Evolutionary conservation across 352 stramenopile genomes (phyloP).

Genomic region (Globisporangium carolinianum): DNA sequence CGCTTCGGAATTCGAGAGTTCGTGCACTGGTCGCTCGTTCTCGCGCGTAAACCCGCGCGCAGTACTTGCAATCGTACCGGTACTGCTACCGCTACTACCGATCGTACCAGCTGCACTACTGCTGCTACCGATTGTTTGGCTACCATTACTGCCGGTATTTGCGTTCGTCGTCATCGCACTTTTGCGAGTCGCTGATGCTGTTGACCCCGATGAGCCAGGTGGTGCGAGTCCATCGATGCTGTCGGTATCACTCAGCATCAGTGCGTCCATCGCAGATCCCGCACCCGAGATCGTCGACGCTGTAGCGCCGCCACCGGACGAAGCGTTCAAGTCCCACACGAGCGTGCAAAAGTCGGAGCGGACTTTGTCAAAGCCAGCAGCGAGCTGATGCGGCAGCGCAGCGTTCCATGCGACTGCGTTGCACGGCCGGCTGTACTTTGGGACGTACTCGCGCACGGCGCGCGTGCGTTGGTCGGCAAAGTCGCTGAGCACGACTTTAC

Average conservation of each 20-base stretch:
- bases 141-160: no score
- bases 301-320: conserved; percentile 14
- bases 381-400: conserved; percentile 66
- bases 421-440: conserved; percentile 79
- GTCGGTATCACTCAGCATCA: conserved; percentile 21
- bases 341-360: conserved; percentile 81
- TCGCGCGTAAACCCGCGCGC: conserved; percentile 19
- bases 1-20: conserved; percentile 80
- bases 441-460: conserved; percentile 63
- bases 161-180: not conserved
- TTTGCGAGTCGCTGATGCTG: conserved; percentile 8
- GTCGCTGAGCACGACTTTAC: conserved; percentile 80
- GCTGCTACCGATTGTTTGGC: not conserved
- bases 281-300: conserved; percentile 3
- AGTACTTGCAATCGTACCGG: conserved; percentile 1
- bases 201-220: no score
- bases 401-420: conserved; percentile 83
- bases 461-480: conserved; percentile 63
- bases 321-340: conserved; percentile 76
- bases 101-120: not conserved
- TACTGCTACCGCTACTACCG: conserved; percentile 8
- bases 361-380: conserved; percentile 82
- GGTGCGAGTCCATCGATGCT: conserved; percentile 8
- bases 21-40: conserved; percentile 59
- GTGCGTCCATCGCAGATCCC: conserved; percentile 7